Percentiles rank a stretch among this genome's conserved stretches.
Conservation (phyloP, 2,329 filamentous ascomycete species). For the Penicillium sp. region DNA sequence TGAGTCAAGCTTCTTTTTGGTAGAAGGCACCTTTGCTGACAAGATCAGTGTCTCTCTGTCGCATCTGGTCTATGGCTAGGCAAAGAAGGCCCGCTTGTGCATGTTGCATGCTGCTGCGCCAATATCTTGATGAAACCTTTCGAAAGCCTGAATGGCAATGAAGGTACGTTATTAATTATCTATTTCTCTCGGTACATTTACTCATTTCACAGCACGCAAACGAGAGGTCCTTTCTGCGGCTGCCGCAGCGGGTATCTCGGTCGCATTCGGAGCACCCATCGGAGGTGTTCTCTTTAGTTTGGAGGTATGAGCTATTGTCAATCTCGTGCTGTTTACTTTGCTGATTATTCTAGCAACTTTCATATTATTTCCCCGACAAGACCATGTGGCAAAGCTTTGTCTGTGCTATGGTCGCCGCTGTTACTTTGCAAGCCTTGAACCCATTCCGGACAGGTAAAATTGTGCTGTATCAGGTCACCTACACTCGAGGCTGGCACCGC, state of each 20-base stretch:
- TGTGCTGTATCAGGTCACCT: constrained; percentile 92
- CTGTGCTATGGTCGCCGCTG: constrained; percentile 97
- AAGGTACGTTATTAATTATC: constrained; percentile 57
- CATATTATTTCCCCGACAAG: constrained; percentile 97
- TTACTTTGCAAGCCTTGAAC: constrained; percentile 87
- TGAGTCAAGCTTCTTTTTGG: constrained; percentile 40
- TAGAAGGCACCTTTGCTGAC: constrained; percentile 14
- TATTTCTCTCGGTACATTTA: background rate
- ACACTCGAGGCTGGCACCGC: constrained; percentile 85
- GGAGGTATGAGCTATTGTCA: constrained; percentile 54
- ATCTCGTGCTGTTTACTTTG: background rate
- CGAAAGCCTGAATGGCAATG: constrained; percentile 74
- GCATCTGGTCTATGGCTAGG: constrained; percentile 95
- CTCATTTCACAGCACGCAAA: constrained; percentile 67
- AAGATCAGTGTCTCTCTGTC: constrained; percentile 74
- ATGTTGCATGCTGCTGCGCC: constrained; percentile 94
- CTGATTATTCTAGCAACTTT: constrained; percentile 64
- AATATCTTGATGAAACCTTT: constrained; percentile 93
- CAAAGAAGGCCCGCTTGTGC: constrained; percentile 92
- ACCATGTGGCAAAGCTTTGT: constrained; percentile 99
- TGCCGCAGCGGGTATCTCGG: constrained; percentile 86
- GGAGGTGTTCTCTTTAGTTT: constrained; percentile 93
- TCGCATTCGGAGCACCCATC: constrained; percentile 90
- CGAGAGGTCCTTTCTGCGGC: constrained; percentile 90
- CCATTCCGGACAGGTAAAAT: constrained; percentile 94